phyloP scores from a whole-genome alignment of 2,329 filamentous ascomycete genomes.

The Cladophialophora chaetospira region DNA sequence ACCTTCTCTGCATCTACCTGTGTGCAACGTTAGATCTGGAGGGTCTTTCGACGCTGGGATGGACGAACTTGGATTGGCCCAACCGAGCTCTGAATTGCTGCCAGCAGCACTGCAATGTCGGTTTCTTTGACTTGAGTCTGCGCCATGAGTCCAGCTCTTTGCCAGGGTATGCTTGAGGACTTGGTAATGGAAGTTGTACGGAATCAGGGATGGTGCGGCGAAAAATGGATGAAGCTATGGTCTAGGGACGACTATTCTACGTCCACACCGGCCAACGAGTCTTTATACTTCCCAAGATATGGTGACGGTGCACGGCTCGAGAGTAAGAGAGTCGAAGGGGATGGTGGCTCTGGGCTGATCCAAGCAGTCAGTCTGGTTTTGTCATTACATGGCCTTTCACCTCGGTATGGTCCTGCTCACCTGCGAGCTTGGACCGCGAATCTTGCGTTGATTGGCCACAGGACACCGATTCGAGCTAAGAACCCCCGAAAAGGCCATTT shows the following conservation, averaged over 20 bases:
- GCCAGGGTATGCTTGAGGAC: not conserved
- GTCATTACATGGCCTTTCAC: slow-evolving; percentile 5
- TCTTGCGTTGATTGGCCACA: not conserved
- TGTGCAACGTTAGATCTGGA: no score
- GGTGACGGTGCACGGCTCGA: no score
- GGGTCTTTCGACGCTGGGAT: not conserved
- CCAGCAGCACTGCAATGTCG: slow-evolving; percentile 25
- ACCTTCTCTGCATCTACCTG: no score
- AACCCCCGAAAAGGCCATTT: slow-evolving; percentile 15
- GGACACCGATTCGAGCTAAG: not conserved
- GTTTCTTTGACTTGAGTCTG: slow-evolving; percentile 22
- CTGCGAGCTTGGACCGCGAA: not conserved
- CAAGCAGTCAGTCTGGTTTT: not conserved
- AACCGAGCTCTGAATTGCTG: slow-evolving; percentile 27
- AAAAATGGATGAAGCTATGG: not conserved
- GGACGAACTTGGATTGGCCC: slow-evolving; percentile 24
- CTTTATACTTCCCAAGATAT: not conserved
- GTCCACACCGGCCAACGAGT: not conserved
- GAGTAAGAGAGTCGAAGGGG: not conserved
- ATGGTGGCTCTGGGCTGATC: not conserved
- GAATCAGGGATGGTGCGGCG: not conserved
- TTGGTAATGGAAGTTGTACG: not conserved
- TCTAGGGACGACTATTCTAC: not conserved
- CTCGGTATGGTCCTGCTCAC: not conserved
- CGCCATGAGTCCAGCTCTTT: slow-evolving; percentile 5